Conservation (phyloP, 768 basidiomycete genomes). For the Lactarius psammicola region DNA sequence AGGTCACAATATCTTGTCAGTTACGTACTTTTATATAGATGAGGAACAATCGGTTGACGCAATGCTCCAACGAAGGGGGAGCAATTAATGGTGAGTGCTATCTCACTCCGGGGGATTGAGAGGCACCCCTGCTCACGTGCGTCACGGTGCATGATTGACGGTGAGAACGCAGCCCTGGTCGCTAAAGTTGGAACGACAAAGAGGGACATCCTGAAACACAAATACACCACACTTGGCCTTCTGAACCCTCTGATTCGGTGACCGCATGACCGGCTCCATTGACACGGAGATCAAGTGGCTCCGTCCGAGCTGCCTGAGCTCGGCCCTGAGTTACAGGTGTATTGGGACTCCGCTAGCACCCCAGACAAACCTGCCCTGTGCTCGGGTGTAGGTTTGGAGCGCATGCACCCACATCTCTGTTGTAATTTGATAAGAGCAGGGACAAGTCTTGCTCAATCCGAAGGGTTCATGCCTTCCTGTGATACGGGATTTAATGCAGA, state of each 20-base stretch:
- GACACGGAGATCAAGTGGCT: constrained; percentile 31
- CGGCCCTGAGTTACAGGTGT: constrained; percentile 30
- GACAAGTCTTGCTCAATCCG: too few relatives aligned
- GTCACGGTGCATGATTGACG: background rate
- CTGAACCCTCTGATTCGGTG: background rate
- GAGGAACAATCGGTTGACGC: constrained; percentile 29
- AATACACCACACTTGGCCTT: constrained; percentile 42
- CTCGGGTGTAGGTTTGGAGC: too few relatives aligned
- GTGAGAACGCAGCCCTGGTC: constrained; percentile 35
- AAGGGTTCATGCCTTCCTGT: too few relatives aligned
- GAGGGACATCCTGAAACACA: constrained; percentile 51
- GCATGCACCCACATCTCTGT: too few relatives aligned
- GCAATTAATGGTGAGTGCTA: constrained; percentile 27
- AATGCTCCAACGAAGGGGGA: constrained; percentile 21
- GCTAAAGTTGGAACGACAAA: constrained; percentile 40
- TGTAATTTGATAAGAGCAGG: background rate
- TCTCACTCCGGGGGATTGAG: background rate
- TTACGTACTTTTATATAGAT: constrained; percentile 23
- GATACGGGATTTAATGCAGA: too few relatives aligned
- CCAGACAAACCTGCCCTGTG: background rate
- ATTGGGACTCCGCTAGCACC: too few relatives aligned
- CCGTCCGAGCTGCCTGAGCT: constrained; percentile 30
- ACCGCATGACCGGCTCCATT: constrained; percentile 23
- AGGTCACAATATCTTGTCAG: constrained; percentile 27
- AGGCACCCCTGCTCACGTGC: background rate